Conservation (phyloP, 176 grass and related monocot genomes). For the Aegilops tauschii region DNA sequence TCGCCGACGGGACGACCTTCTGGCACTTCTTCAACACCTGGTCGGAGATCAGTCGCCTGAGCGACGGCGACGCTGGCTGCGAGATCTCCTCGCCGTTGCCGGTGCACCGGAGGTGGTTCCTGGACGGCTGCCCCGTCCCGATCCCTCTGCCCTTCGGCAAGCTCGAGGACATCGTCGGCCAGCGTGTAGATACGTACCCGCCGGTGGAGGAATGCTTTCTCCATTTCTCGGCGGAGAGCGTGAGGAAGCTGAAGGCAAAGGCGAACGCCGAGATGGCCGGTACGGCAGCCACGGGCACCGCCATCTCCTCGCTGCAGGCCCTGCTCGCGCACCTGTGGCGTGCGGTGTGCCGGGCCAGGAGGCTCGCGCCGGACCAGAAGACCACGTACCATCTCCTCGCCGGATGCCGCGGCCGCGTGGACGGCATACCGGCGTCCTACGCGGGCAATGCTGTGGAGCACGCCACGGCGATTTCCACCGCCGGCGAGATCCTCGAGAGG, state of each 20-base stretch:
- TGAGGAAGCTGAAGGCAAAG: not conserved
- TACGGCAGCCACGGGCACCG: not conserved
- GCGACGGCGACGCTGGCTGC: not conserved
- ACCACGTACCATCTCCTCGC: not conserved
- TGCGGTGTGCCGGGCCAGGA: not conserved
- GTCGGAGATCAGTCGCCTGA: no score
- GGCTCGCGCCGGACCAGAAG: not conserved
- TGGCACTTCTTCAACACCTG: no score
- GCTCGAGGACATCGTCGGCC: not conserved
- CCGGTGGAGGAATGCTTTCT: not conserved
- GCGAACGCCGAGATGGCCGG: not conserved
- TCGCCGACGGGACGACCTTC: no score
- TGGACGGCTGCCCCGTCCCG: not conserved
- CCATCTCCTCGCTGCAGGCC: conserved; percentile 6
- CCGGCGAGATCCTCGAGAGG: not conserved
- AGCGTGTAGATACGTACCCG: not conserved
- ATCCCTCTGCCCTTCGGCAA: not conserved
- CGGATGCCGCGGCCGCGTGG: conserved; percentile 4
- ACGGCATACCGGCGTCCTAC: not conserved
- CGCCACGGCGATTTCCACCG: not conserved
- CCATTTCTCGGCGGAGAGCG: not conserved
- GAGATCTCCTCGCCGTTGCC: not conserved
- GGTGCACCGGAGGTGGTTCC: not conserved
- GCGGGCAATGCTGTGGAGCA: not conserved
- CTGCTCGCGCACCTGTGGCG: not conserved